Percentiles rank a stretch among this genome's conserved stretches.
These are phyloP conservation scores for Microglena sp. DNA, from an alignment of 139 green algal genomes.

Conservation along the genomic window DNA sequence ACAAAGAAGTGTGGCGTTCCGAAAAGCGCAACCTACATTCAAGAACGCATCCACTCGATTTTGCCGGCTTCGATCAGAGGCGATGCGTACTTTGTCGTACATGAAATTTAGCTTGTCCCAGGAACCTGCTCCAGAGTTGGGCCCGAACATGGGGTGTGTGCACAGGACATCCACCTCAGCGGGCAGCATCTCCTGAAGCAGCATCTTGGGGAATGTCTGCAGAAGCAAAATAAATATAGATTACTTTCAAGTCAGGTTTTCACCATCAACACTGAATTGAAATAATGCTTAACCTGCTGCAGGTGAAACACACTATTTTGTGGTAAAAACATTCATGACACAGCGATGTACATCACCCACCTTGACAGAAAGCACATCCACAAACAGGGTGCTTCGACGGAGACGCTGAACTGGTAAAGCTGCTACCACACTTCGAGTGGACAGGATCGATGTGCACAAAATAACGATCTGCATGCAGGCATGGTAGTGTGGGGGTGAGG, in stretches of 20 bases:
- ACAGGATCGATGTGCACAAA: conserved; percentile 71
- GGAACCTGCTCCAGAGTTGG: conserved; percentile 76
- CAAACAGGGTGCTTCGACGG: conserved; percentile 86
- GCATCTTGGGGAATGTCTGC: conserved; percentile 86
- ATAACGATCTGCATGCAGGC: conserved; percentile 3
- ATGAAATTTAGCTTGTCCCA: conserved; percentile 81
- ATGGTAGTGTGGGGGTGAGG: too few species aligned
- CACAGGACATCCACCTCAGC: conserved; percentile 92
- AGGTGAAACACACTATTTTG: not conserved
- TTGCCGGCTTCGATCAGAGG: conserved; percentile 13
- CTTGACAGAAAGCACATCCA: conserved; percentile 98
- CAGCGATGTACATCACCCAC: too few species aligned
- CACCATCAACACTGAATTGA: not conserved
- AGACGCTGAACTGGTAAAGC: conserved; percentile 80
- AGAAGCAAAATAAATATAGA: not conserved
- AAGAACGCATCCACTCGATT: conserved; percentile 32
- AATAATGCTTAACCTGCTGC: too few species aligned
- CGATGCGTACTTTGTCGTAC: conserved; percentile 76
- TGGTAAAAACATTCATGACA: too few species aligned
- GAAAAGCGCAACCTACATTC: conserved; percentile 6
- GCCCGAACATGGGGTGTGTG: conserved; percentile 99
- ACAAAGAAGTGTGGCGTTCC: too few species aligned
- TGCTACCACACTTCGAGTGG: conserved; percentile 66
- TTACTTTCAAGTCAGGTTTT: too few species aligned
- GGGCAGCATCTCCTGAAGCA: conserved; percentile 69